Percentiles rank a stretch among this genome's conserved stretches.
These are phyloP conservation scores for Glonium stellatum DNA, from an alignment of 495 filamentous ascomycete genomes.

Conservation along the genomic window DNA sequence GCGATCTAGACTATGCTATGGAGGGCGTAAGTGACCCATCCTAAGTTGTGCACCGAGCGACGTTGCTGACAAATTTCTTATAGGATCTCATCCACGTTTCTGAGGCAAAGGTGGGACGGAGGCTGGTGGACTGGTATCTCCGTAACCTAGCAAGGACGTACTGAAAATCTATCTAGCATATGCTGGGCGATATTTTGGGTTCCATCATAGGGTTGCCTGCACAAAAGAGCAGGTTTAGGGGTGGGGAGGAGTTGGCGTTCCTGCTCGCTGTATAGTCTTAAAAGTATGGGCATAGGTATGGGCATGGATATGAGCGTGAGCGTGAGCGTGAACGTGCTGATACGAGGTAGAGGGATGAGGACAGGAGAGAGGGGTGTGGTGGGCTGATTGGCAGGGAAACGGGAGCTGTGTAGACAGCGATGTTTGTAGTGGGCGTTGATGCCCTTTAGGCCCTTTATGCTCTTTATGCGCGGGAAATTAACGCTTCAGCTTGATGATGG, in stretches of 20 bases:
- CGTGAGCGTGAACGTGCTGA: too few relatives aligned
- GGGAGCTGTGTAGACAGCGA: too few relatives aligned
- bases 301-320: too few relatives aligned
- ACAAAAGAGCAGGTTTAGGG: background rate
- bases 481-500: slow-evolving; percentile 17
- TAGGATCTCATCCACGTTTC: slow-evolving; percentile 95
- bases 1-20: slow-evolving; percentile 93
- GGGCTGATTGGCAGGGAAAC: too few relatives aligned
- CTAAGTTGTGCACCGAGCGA: slow-evolving; percentile 2
- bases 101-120: slow-evolving; percentile 94
- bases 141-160: slow-evolving; percentile 93
- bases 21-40: slow-evolving; percentile 60
- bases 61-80: slow-evolving; percentile 8
- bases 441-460: too few relatives aligned
- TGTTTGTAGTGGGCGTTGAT: too few relatives aligned
- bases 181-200: background rate
- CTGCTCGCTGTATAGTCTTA: background rate
- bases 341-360: too few relatives aligned
- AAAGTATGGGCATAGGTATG: background rate
- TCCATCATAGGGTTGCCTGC: background rate
- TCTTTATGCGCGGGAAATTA: slow-evolving; percentile 11
- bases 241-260: slow-evolving; percentile 1
- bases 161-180: slow-evolving; percentile 31
- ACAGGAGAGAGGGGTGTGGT: too few relatives aligned
- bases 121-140: slow-evolving; percentile 97